Conservation (phyloP, 2,329 filamentous ascomycete species). For the Herpotrichia juniperi region DNA sequence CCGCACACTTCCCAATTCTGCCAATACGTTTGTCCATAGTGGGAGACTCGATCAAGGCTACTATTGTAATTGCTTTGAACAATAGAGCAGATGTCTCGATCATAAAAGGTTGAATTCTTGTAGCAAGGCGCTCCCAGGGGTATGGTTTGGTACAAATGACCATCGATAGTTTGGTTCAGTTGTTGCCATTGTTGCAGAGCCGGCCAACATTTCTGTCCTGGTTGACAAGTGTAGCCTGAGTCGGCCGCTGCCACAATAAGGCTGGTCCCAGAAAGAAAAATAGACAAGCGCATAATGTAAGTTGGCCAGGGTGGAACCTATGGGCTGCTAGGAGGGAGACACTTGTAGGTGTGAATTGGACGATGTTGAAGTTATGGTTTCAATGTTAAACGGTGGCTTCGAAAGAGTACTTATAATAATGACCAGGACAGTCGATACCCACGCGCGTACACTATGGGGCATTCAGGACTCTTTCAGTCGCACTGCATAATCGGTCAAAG, state of each 20-base stretch:
- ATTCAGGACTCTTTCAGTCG: neutral
- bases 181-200: neutral
- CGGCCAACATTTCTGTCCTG: neutral
- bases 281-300: neutral
- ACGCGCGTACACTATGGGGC: neutral
- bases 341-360: neutral
- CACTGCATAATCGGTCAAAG: neutral
- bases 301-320: too few species aligned
- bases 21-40: neutral
- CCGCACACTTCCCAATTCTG: conserved; percentile 1
- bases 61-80: conserved; percentile 1
- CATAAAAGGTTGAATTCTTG: neutral
- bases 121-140: neutral
- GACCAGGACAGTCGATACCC: neutral
- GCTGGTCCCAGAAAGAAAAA: neutral
- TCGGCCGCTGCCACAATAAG: neutral
- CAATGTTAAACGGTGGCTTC: neutral
- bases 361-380: neutral
- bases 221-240: neutral
- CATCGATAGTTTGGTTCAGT: neutral
- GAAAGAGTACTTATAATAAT: neutral
- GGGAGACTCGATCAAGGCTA: neutral
- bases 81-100: neutral
- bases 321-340: neutral
- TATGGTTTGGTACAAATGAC: neutral